Evolutionary conservation across 352 stramenopile species (phyloP), one percentile per base, ranked within the genome.

Genomic region (Globisporangium splendens): DNA sequence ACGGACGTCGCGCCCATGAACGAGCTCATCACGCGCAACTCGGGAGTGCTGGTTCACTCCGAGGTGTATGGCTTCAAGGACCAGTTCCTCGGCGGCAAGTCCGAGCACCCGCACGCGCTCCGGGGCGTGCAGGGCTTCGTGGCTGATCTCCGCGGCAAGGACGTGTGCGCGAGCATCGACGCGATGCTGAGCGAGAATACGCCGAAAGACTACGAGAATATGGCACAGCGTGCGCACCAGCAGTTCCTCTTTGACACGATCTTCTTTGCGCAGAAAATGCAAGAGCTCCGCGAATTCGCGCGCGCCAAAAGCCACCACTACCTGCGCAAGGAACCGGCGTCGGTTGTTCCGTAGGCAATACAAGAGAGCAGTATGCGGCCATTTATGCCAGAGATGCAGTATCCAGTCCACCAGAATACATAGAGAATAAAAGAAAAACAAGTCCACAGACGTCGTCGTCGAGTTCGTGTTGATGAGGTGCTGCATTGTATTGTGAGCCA

Each of bases 161-260:
- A 71, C 1, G 67, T 90, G n/a, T 87, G 80, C 48, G 62, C 63
- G 10, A 63, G 69, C 1, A 69, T 87, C 42, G 69, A 68, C 13
- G 33, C 59, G n/a, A 66, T 79, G 21, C 46, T 89, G 18, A 51
- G 52, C 13, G 44, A 56, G n/a, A 73, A 75, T 39, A 63, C 59
- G 13, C 56, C 66, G 0, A 46, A 63, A 21, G 69, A 86, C 46
- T 73, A 72, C 10, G 59, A 66, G 22, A 49, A 47, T 2, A 60
- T 62, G 5, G 79, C 77, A 1, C 41, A 69, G 12, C 63, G 61
- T 14, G 76, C 75, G 2, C 64, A 70, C 42, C 73, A 87, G 59
- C 77, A 84, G 56, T 88, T 86, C 57, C 75, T 83, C 48, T 77
- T 72, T 39, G 72, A 91, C 66, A 81, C 72, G 24, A 68, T 82